Percentiles rank a stretch among this genome's conserved stretches.
These are phyloP conservation scores for Scedosporium boydii DNA, from an alignment of 2,329 filamentous ascomycete genomes.

Conservation along the genomic window DNA sequence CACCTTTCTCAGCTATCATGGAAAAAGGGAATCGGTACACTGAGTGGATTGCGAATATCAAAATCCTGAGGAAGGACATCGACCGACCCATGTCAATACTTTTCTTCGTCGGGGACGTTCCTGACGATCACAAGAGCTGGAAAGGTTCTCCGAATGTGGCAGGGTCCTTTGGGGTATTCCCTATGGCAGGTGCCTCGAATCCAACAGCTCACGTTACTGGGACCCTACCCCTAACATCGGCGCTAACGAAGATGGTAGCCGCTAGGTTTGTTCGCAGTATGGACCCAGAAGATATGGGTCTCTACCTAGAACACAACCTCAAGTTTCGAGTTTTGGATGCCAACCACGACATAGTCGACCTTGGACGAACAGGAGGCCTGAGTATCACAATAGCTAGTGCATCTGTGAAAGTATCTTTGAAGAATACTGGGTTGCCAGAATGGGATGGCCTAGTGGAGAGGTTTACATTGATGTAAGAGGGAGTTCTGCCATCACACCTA, in stretches of 20 bases:
- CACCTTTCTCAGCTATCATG: slow-evolving; percentile 21
- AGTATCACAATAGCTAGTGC: slow-evolving; percentile 1
- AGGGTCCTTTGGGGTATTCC: slow-evolving; percentile 51
- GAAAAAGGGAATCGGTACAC: slow-evolving; percentile 31
- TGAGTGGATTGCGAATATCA: slow-evolving; percentile 62
- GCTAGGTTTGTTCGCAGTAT: not conserved
- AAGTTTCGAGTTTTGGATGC: not conserved
- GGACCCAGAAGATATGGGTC: not conserved
- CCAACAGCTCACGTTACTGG: slow-evolving; percentile 18
- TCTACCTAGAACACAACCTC: not conserved
- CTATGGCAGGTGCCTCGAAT: slow-evolving; percentile 19
- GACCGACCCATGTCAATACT: slow-evolving; percentile 52
- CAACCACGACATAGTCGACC: slow-evolving; percentile 5
- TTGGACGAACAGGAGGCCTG: not conserved
- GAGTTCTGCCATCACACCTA: not conserved
- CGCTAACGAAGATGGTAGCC: slow-evolving; percentile 32
- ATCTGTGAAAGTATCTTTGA: not conserved
- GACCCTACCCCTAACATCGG: slow-evolving; percentile 41
- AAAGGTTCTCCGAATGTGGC: slow-evolving; percentile 42
- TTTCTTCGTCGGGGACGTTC: slow-evolving; percentile 54
- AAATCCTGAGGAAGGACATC: slow-evolving; percentile 49
- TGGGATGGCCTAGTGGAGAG: not conserved
- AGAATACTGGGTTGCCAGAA: not conserved
- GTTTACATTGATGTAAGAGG: not conserved
- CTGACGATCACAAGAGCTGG: slow-evolving; percentile 39